phyloP scores from a whole-genome alignment of 768 basidiomycete species.

The Cystoderma amianthinum region DNA sequence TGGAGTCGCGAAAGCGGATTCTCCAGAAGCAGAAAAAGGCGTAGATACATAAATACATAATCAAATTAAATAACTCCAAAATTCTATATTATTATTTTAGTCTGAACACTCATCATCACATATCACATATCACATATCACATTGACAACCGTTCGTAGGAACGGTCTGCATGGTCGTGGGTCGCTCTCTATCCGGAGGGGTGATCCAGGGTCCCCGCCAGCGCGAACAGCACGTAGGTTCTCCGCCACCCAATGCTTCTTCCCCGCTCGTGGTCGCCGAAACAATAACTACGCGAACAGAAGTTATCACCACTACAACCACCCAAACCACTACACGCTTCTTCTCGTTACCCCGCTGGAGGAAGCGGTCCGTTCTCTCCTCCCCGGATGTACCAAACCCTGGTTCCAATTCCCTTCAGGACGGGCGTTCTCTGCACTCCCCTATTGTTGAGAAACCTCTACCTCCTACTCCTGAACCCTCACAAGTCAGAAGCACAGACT shows the following conservation, averaged over 20 bases:
- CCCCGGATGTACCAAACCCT: slow-evolving; percentile 1
- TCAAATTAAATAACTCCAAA: too few relatives aligned
- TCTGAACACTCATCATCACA: too few relatives aligned
- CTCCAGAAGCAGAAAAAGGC: slow-evolving; percentile 48
- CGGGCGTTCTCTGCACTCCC: neutral
- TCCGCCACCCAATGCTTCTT: slow-evolving; percentile 1
- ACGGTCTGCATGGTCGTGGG: neutral
- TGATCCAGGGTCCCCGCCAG: too few relatives aligned
- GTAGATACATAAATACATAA: too few relatives aligned
- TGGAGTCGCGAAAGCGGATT: slow-evolving; percentile 52
- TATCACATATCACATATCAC: neutral
- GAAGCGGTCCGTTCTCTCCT: slow-evolving; percentile 26
- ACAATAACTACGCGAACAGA: slow-evolving; percentile 43
- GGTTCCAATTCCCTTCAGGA: neutral
- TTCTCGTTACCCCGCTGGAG: slow-evolving; percentile 64
- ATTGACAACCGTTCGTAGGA: neutral
- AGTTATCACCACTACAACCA: slow-evolving; percentile 37
- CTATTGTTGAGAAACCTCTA: slow-evolving; percentile 10
- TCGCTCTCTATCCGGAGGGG: too few relatives aligned
- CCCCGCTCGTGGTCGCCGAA: slow-evolving; percentile 32
- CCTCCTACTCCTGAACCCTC: slow-evolving; percentile 15
- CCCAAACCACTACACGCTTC: slow-evolving; percentile 50
- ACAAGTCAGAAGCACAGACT: neutral
- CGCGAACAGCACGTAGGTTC: neutral
- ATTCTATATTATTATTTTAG: too few relatives aligned